Conservation (phyloP, 2,329 filamentous ascomycete genomes). For the Taxawa tesnikishii region DNA sequence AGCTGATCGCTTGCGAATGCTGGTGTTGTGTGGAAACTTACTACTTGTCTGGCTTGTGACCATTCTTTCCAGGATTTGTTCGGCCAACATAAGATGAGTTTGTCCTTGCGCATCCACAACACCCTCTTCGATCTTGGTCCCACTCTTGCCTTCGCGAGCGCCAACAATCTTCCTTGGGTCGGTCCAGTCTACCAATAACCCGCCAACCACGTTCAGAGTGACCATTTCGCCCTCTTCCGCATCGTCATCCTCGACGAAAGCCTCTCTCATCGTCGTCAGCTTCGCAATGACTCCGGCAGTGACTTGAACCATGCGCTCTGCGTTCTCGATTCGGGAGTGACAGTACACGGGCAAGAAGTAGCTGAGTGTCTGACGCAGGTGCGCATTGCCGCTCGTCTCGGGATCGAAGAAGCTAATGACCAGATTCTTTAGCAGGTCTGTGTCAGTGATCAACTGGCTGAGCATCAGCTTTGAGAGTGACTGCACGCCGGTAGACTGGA, state of each 20-base stretch:
- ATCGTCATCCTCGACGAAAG: conserved; percentile 40
- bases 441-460: conserved; percentile 61
- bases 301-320: conserved; percentile 65
- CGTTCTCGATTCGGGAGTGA: conserved; percentile 72
- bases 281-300: conserved; percentile 63
- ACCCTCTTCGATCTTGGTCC: conserved; percentile 37
- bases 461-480: conserved; percentile 80
- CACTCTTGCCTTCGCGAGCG: conserved; percentile 42
- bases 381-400: conserved; percentile 65
- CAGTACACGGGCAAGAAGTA: conserved; percentile 95
- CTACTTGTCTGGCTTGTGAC: conserved; percentile 51
- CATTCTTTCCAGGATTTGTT: conserved; percentile 64
- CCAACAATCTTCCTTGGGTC: conserved; percentile 69
- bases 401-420: conserved; percentile 82
- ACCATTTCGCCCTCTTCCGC: conserved; percentile 73
- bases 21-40: conserved; percentile 32
- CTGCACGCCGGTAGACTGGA: conserved; percentile 70
- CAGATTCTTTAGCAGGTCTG: conserved; percentile 66
- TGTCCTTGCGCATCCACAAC: conserved; percentile 41
- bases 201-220: conserved; percentile 57
- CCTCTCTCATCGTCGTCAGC: conserved; percentile 33
- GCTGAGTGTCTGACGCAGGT: conserved; percentile 72
- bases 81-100: conserved; percentile 61
- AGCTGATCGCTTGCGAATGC: not conserved
- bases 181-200: conserved; percentile 87